These are phyloP conservation scores for sweet orange (Citrus sinensis) DNA, from an alignment of 345 rosid genomes.

Conservation along the genomic window DVS_A1.0 CM039168.1:26852501-26853000, in stretches of 20 bases:
- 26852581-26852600: background rate
- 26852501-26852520: background rate
- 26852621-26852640: too few relatives aligned
- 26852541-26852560: background rate
- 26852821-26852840: background rate
- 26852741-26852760: background rate
- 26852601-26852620: too few relatives aligned
- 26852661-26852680: background rate
- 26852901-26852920: background rate
- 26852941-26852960: background rate
- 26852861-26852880: background rate
- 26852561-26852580: background rate
- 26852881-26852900: background rate
- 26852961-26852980: background rate
- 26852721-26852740: background rate
- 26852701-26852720: background rate
- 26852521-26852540: background rate
- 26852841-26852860: background rate
- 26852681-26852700: background rate
- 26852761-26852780: background rate
- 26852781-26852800: background rate
- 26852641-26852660: too few relatives aligned
- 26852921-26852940: background rate
- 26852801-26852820: background rate
- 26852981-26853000: background rate